Evolutionary conservation across 352 stramenopile species (phyloP), one percentile per base, ranked within the genome.

Genomic region (Phytopythium aichiense): DNA sequence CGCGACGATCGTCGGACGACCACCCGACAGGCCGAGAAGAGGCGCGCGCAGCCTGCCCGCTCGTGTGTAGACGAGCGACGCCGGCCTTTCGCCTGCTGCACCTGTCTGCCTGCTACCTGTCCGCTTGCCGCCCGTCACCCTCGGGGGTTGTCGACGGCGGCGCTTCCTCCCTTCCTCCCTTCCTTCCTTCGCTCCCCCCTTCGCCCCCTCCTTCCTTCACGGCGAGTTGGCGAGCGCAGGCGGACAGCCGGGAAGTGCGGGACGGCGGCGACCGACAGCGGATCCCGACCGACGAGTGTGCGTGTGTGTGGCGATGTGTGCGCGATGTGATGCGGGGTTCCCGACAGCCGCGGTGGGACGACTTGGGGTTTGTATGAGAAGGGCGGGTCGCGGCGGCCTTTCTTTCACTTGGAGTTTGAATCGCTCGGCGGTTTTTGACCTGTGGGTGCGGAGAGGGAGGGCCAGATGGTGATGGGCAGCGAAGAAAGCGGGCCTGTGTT

Each of bases 321-420:
- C 15, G 35, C 0, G 35, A 40, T 40, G 25, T 23, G 40, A 22
- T 20, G 40, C 40, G 18, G 48, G 48, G 38, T 54, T 54, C 23
- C 7, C 48, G 28, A 54, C 25, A 5, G 23, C 22, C 28, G 28
- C 50, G 5, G 28, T 20, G 5, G 13, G 23, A n/a, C 3, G 51
- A 35, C 53, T 58, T 58, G 53, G 31, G 2, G 0, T 58, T 58
- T 58, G 53, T 58, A 58, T 58, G 51, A 12, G 50, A 31, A 30
- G 18, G 31, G 20, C 20, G 28, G 20, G 4, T 33, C 8, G 25
- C 28, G 28, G 28, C 28, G 28, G 28, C 46, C 46, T 53, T 53
- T 53, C 23, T 53, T 35, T 53, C 46, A 53, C 46, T 53, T 53
- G 46, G 12, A 13, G 18, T 53, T 53, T 53, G 46, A 33, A 53